These are phyloP conservation scores for Xylaria arbuscula DNA, from an alignment of 2,329 filamentous ascomycete species.

Conservation along the genomic window DNA sequence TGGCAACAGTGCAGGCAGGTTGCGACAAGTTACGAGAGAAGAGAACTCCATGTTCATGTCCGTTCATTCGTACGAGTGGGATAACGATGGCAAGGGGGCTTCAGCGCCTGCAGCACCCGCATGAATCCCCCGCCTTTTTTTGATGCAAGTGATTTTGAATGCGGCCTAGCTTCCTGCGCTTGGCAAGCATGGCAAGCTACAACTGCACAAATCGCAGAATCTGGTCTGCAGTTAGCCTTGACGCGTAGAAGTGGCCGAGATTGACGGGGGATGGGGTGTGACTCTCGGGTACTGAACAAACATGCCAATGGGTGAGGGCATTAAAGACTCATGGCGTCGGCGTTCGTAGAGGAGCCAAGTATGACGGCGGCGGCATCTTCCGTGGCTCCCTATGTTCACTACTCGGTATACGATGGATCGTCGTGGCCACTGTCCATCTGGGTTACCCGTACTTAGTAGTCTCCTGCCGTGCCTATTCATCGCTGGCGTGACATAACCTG, in stretches of 20 bases:
- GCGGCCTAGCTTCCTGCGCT: slow-evolving; percentile 45
- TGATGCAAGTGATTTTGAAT: slow-evolving; percentile 47
- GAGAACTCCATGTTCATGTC: slow-evolving; percentile 36
- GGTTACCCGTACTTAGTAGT: not conserved
- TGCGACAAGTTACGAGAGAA: slow-evolving; percentile 27
- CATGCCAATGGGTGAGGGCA: slow-evolving; percentile 6
- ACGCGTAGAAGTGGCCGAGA: slow-evolving; percentile 30
- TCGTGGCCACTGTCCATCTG: slow-evolving; percentile 25
- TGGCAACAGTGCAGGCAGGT: slow-evolving; percentile 31
- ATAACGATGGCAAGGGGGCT: slow-evolving; percentile 29
- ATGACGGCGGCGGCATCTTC: slow-evolving; percentile 31
- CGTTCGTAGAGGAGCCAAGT: slow-evolving; percentile 4
- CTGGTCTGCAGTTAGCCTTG: slow-evolving; percentile 39
- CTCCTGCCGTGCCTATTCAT: not conserved
- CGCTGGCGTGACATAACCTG: slow-evolving; percentile 19
- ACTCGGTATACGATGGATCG: slow-evolving; percentile 8
- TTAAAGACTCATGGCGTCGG: slow-evolving; percentile 9
- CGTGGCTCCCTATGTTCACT: slow-evolving; percentile 13
- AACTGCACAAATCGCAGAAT: slow-evolving; percentile 37
- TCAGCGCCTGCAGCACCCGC: slow-evolving; percentile 43
- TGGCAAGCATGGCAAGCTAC: slow-evolving; percentile 39
- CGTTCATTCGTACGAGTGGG: slow-evolving; percentile 30
- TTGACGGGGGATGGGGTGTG: slow-evolving; percentile 13
- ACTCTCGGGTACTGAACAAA: slow-evolving; percentile 8
- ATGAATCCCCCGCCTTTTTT: slow-evolving; percentile 47